Percentiles rank a stretch among this genome's conserved stretches.
phyloP scores from a whole-genome alignment of 495 filamentous ascomycete genomes.

The Aspergillus coremiiformis region DNA sequence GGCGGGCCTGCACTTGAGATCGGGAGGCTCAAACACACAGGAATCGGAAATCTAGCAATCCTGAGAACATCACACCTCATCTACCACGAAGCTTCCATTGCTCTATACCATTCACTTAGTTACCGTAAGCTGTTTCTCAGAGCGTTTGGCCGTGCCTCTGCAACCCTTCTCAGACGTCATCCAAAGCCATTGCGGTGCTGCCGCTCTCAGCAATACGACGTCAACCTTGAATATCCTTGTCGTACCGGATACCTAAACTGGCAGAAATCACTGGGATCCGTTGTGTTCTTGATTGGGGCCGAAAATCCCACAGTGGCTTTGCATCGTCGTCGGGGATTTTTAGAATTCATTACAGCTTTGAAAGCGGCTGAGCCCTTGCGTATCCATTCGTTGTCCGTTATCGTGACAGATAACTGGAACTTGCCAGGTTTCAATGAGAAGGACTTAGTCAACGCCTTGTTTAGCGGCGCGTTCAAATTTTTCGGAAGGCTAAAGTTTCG shows the following conservation, averaged over 20 bases:
- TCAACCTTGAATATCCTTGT: not conserved
- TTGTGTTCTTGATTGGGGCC: constrained; percentile 10
- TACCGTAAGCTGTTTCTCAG: constrained; percentile 24
- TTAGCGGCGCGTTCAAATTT: constrained; percentile 11
- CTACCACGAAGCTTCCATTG: constrained; percentile 18
- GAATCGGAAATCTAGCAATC: constrained; percentile 5
- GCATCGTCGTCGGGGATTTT: constrained; percentile 11
- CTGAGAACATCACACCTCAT: constrained; percentile 12
- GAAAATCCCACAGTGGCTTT: constrained; percentile 4
- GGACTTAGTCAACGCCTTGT: constrained; percentile 9
- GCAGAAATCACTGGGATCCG: constrained; percentile 6
- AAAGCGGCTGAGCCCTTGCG: constrained; percentile 2
- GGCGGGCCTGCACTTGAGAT: constrained; percentile 8
- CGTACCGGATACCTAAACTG: constrained; percentile 1
- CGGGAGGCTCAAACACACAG: constrained; percentile 3
- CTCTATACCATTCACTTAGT: constrained; percentile 21
- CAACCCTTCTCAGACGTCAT: constrained; percentile 5
- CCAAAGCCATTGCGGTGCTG: constrained; percentile 8
- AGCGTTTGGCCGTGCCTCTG: constrained; percentile 12
- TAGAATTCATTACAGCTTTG: constrained; percentile 8
- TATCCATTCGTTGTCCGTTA: constrained; percentile 11
- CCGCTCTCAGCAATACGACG: not conserved
- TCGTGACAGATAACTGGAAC: constrained; percentile 14
- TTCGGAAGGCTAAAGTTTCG: constrained; percentile 9
- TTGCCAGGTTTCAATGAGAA: constrained; percentile 11